These are phyloP conservation scores for Leccinum disarticulatum DNA, from an alignment of 768 basidiomycete species.

Conservation along the genomic window DNA sequence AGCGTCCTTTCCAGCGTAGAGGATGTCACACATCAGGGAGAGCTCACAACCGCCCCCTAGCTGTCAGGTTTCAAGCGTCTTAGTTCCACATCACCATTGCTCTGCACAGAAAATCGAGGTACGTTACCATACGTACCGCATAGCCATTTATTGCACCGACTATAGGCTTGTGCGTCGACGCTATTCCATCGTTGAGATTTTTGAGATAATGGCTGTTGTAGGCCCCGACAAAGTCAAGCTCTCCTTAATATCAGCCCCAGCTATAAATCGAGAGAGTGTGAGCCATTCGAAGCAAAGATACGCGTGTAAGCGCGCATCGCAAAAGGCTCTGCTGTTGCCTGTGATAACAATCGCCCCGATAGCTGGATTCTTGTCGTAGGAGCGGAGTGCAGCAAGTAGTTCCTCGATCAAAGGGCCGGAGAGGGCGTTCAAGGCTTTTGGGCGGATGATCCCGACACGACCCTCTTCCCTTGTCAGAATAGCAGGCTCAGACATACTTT, in stretches of 20 bases:
- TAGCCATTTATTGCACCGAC: constrained; percentile 94
- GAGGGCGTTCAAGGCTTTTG: constrained; percentile 85
- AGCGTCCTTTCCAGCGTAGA: constrained; percentile 84
- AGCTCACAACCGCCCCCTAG: constrained; percentile 97
- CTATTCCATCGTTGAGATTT: constrained; percentile 44
- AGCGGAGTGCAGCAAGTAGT: constrained; percentile 70
- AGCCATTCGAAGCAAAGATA: not conserved
- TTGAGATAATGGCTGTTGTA: constrained; percentile 47
- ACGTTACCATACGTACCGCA: constrained; percentile 68
- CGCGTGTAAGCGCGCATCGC: constrained; percentile 5
- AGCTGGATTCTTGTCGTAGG: constrained; percentile 64
- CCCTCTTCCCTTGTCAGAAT: constrained; percentile 22
- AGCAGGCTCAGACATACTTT: constrained; percentile 23
- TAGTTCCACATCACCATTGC: not conserved
- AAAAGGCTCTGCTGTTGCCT: constrained; percentile 83
- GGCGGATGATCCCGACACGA: constrained; percentile 60
- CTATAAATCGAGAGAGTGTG: constrained; percentile 26
- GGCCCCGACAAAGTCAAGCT: constrained; percentile 57
- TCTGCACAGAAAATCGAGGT: too few species aligned
- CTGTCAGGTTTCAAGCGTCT: constrained; percentile 42
- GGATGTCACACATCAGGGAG: constrained; percentile 93
- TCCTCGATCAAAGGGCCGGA: constrained; percentile 72
- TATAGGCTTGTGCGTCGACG: constrained; percentile 75
- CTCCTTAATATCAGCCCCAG: constrained; percentile 98
- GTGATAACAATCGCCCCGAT: constrained; percentile 90